phyloP scores from a whole-genome alignment of 208 protist species.

The Trypanosoma mega region DNA sequence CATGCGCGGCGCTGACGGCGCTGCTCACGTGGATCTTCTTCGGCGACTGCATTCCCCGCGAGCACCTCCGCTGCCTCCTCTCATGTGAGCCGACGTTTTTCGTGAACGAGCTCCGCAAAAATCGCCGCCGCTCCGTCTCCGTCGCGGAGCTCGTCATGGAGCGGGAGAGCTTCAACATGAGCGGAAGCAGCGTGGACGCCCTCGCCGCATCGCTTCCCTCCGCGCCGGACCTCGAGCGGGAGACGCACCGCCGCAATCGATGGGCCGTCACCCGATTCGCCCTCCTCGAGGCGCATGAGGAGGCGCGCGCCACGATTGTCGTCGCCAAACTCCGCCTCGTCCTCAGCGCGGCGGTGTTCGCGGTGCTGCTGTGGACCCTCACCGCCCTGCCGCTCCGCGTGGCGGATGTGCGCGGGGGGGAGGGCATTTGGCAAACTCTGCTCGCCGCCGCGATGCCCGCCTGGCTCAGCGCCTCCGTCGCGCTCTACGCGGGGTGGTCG shows the following conservation, averaged over 20 bases:
- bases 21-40: slow-evolving; percentile 26
- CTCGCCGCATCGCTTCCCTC: neutral
- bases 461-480: slow-evolving; percentile 17
- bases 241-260: slow-evolving; percentile 12
- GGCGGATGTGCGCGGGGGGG: slow-evolving; percentile 5
- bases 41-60: slow-evolving; percentile 23
- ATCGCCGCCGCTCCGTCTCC: neutral
- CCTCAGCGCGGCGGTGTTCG: slow-evolving; percentile 5
- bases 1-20: slow-evolving; percentile 9
- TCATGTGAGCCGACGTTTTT: slow-evolving; percentile 5
- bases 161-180: slow-evolving; percentile 18
- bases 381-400: slow-evolving; percentile 16
- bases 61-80: slow-evolving; percentile 24
- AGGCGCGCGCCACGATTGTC: neutral
- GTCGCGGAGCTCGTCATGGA: slow-evolving; percentile 28
- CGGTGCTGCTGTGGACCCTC: slow-evolving; percentile 24
- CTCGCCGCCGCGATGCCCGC: slow-evolving; percentile 13
- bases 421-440: slow-evolving; percentile 3
- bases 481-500: slow-evolving; percentile 25
- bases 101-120: neutral
- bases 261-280: slow-evolving; percentile 26
- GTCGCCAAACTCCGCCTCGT: slow-evolving; percentile 27
- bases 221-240: neutral
- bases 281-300: slow-evolving; percentile 20
- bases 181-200: neutral